Evolutionary conservation across 768 basidiomycete species (phyloP), one percentile per base, ranked within the genome.

Genomic region (Amanita rubescens): DNA sequence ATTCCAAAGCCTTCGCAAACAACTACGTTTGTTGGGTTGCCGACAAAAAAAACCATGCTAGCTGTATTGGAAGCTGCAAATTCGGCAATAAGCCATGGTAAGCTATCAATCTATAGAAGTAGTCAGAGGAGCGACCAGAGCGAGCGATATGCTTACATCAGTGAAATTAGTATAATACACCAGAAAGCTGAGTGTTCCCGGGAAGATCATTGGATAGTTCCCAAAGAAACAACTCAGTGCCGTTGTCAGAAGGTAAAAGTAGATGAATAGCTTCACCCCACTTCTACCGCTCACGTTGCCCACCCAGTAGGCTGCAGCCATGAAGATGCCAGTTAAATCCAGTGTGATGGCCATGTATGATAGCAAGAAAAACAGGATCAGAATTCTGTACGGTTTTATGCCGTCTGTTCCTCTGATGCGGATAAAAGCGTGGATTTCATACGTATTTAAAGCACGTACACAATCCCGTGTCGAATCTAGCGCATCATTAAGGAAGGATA

Each of bases 1-100:
- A 95, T 75, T 4, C 72, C 63, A 64, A 96, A 93, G 0, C 91
- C 90, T 50, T 90, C 91, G 47, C 90, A 88, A 22, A 96, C 82
- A 44, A 98, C 87, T 19, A 96, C 84, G 62, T 97, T 98, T 1
- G 95, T 98, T 1, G 90, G 92, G 63, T 97, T 98, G 0, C 87
- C 88, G 2, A 92, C 85, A 45, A 96, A 90, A 0, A 84, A n/a
- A n/a, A n/a, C n/a, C n/a, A n/a, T n/a, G n/a, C n/a, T n/a, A n/a
- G n/a, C n/a, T n/a, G n/a, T n/a, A 65, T 91, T 92, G 3, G 87
- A 88, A 0, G 84, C 85, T 0, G 85, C 81, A 59, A 89, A 89
- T 56, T 88, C 84, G 11, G 84, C 75, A 55, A 87, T 85, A 41
- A 89, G 70, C 87, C 86, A 88, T 1, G 86, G 73, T 2, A 71